These are phyloP conservation scores for Nicotiana tabacum DNA, from an alignment of 257 asterid species.

Conservation along the genomic window DNA sequence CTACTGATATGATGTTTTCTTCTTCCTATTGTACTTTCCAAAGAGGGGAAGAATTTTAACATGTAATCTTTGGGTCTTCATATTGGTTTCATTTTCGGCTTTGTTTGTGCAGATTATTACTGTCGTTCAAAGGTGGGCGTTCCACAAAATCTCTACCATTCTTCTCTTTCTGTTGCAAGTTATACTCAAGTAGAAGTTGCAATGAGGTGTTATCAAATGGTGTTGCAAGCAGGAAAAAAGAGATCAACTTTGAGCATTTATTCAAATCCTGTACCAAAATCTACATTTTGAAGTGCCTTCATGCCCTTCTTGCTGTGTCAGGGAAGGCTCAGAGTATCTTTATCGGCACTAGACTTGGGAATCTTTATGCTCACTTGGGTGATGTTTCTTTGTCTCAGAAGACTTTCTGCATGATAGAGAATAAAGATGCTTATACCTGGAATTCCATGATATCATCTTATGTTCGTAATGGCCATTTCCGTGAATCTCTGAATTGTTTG, in stretches of 20 bases:
- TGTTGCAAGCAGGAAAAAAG: constrained; percentile 18
- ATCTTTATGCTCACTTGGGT: constrained; percentile 60
- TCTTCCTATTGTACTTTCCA: background rate
- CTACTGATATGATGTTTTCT: background rate
- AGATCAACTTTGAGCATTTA: constrained; percentile 46
- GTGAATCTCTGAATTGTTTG: constrained; percentile 51
- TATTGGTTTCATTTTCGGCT: background rate
- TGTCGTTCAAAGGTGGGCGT: constrained; percentile 35
- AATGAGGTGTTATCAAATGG: constrained; percentile 21
- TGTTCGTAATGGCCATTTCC: constrained; percentile 44
- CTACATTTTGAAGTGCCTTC: constrained; percentile 42
- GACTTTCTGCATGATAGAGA: constrained; percentile 40
- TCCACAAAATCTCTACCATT: constrained; percentile 11
- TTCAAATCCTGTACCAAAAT: constrained; percentile 49
- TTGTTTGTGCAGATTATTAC: constrained; percentile 28
- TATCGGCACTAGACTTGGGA: constrained; percentile 56
- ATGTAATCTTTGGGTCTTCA: background rate
- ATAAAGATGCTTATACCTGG: constrained; percentile 70
- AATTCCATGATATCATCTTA: constrained; percentile 70
- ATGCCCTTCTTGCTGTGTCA: constrained; percentile 60
- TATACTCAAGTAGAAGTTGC: constrained; percentile 28
- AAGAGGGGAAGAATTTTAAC: background rate
- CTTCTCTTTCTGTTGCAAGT: constrained; percentile 11
- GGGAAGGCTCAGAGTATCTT: constrained; percentile 50
- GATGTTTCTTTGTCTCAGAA: constrained; percentile 45